Percentiles rank a stretch among this genome's conserved stretches.
Evolutionary conservation across 495 filamentous ascomycete species (phyloP).

Genomic region (Penicillium tannophilum): DNA sequence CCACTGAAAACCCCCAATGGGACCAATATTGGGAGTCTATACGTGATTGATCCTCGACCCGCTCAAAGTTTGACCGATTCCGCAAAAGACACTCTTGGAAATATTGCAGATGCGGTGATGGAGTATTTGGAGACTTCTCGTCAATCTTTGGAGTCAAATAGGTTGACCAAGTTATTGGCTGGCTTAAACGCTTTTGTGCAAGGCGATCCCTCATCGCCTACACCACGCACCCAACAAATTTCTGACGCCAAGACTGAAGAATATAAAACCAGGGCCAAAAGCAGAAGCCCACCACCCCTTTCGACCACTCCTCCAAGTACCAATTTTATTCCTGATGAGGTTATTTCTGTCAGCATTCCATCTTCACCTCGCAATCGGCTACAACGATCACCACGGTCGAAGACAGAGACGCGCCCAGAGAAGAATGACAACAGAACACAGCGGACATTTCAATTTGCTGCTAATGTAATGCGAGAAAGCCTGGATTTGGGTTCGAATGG

Average conservation of each 20-base stretch:
- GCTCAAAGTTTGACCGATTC: constrained; percentile 18
- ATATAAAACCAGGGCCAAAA: background rate
- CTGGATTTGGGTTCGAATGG: constrained; percentile 42
- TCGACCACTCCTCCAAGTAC: too few species aligned
- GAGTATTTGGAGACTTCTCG: constrained; percentile 55
- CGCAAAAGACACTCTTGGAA: constrained; percentile 30
- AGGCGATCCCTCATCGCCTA: constrained; percentile 21
- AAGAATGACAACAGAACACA: constrained; percentile 10
- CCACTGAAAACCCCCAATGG: constrained; percentile 24
- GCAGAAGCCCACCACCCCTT: background rate
- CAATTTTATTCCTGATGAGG: background rate
- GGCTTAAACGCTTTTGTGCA: constrained; percentile 59
- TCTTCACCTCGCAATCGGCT: background rate
- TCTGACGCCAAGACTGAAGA: background rate
- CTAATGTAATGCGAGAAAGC: constrained; percentile 46
- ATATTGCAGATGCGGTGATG: constrained; percentile 56
- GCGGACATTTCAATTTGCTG: constrained; percentile 42
- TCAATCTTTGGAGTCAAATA: constrained; percentile 47
- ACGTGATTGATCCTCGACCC: constrained; percentile 28
- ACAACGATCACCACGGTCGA: background rate
- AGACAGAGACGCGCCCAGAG: background rate
- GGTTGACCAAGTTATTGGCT: constrained; percentile 52
- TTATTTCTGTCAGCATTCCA: background rate
- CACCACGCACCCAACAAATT: background rate
- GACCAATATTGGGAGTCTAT: constrained; percentile 29